These are phyloP conservation scores for Crucihimalaya himalaica DNA, from an alignment of 345 rosid species.

Conservation along the genomic window DNA sequence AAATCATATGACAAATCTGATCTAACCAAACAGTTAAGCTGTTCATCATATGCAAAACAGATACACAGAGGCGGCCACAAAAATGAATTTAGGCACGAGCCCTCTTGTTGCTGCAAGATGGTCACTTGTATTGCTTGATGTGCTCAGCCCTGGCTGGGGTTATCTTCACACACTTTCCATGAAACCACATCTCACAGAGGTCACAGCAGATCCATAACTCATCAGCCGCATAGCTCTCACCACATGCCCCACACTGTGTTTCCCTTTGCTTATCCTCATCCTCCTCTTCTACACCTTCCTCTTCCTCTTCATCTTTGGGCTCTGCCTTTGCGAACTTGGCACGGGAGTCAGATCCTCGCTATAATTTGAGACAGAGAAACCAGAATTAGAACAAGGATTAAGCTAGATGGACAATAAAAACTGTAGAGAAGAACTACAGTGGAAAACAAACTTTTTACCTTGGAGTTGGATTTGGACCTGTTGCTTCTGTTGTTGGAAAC, in stretches of 20 bases:
- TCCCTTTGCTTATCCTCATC: constrained; percentile 54
- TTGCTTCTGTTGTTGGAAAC: constrained; percentile 67
- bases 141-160: constrained; percentile 94
- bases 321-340: constrained; percentile 45
- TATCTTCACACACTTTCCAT: constrained; percentile 74
- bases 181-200: constrained; percentile 70
- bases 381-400: constrained; percentile 3
- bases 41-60: constrained; percentile 44
- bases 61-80: constrained; percentile 31
- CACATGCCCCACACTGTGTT: constrained; percentile 51
- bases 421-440: background rate
- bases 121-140: constrained; percentile 92
- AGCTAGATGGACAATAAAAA: background rate
- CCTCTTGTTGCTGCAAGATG: constrained; percentile 93
- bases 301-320: constrained; percentile 50
- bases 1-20: constrained; percentile 44
- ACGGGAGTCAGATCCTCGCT: constrained; percentile 60
- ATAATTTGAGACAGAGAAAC: constrained; percentile 20
- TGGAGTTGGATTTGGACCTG: constrained; percentile 74
- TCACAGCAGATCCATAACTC: constrained; percentile 93
- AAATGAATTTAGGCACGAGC: constrained; percentile 41
- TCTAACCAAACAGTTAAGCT: constrained; percentile 53
- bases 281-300: constrained; percentile 55
- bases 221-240: constrained; percentile 68
- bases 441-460: constrained; percentile 41